These are phyloP conservation scores for Fusarium foetens DNA, from an alignment of 2,329 filamentous ascomycete genomes.

Conservation along the genomic window DNA sequence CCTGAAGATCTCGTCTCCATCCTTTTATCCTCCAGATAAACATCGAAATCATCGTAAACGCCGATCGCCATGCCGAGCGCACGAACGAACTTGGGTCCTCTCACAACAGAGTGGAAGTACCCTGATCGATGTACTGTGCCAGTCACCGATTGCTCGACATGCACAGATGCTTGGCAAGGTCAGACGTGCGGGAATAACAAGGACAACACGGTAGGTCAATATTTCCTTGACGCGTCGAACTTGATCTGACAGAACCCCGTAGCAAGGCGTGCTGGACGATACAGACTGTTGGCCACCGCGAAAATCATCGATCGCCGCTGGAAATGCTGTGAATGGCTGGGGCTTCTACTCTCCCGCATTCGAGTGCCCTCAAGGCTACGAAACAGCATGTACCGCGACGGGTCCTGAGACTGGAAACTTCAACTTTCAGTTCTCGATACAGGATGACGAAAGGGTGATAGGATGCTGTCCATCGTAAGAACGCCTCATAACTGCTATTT, in stretches of 20 bases:
- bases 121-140: background rate
- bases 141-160: background rate
- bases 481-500: rapidly evolving
- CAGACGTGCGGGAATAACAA: conserved; percentile 1
- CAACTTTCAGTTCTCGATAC: conserved; percentile 6
- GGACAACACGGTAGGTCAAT: background rate
- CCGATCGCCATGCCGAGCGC: background rate
- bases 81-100: background rate
- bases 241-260: rapidly evolving
- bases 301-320: background rate
- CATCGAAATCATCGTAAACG: background rate
- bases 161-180: background rate
- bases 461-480: conserved; percentile 10
- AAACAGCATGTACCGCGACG: background rate
- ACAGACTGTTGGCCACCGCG: background rate
- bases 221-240: no score
- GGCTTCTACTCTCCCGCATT: background rate
- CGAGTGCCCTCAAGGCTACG: background rate
- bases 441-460: background rate
- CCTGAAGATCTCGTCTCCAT: background rate
- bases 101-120: background rate
- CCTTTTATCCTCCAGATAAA: background rate
- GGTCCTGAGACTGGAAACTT: background rate
- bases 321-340: background rate
- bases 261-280: background rate